These are phyloP conservation scores for Xerocomellus chrysenteron DNA, from an alignment of 768 basidiomycete genomes.

Conservation along the genomic window DNA sequence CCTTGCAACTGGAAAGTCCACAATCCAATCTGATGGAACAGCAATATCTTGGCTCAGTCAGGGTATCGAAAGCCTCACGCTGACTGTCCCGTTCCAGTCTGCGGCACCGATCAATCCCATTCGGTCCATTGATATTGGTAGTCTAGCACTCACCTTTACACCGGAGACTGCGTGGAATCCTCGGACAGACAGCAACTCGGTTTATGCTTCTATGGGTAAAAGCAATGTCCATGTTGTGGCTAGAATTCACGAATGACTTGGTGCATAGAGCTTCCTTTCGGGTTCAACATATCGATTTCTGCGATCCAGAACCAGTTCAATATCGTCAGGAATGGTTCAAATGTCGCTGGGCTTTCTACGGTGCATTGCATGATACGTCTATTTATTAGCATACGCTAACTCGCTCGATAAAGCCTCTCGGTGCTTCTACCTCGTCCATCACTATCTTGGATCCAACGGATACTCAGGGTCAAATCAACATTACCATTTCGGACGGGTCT, in stretches of 20 bases:
- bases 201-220: slow-evolving; percentile 56
- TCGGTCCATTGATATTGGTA: slow-evolving; percentile 59
- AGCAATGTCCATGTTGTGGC: neutral
- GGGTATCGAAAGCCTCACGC: slow-evolving; percentile 55
- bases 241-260: slow-evolving; percentile 1
- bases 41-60: slow-evolving; percentile 64
- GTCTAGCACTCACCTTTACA: slow-evolving; percentile 56
- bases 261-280: slow-evolving; percentile 64
- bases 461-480: slow-evolving; percentile 64
- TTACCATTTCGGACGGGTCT: slow-evolving; percentile 54
- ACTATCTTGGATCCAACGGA: slow-evolving; percentile 49
- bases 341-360: slow-evolving; percentile 60
- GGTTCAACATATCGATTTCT: slow-evolving; percentile 57
- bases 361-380: slow-evolving; percentile 30
- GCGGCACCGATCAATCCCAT: slow-evolving; percentile 58
- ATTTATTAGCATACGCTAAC: neutral
- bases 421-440: slow-evolving; percentile 63
- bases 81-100: slow-evolving; percentile 62
- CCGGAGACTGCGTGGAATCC: slow-evolving; percentile 57
- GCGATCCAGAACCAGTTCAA: slow-evolving; percentile 67
- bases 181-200: slow-evolving; percentile 52
- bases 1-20: slow-evolving; percentile 57
- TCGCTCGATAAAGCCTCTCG: slow-evolving; percentile 45
- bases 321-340: slow-evolving; percentile 50
- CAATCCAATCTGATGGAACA: slow-evolving; percentile 54